Evolutionary conservation across 257 asterid genomes (phyloP), one percentile per base, ranked within the genome.

Genomic region (Dorcoceras hygrometricum): DNA sequence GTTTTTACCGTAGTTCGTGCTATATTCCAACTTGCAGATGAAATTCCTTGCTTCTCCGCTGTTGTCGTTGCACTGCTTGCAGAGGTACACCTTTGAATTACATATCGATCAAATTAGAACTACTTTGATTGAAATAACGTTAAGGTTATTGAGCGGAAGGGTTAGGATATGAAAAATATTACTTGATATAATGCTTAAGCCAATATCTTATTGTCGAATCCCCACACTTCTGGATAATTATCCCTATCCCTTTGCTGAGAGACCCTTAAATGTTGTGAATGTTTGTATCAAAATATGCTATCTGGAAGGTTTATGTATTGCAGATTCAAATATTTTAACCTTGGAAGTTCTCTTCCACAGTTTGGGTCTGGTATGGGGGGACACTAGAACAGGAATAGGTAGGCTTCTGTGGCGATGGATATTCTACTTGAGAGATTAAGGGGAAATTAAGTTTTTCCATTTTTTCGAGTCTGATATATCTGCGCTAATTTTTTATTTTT

Each of bases 51-150:
- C 89, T 88, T 94, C 46, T 90, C 99, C 59, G 97, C 99, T 20
- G 96, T 94, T 77, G 96, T 94, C 74, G 99, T 94, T 75, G 99
- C 99, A 75, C 86, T 94, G 56, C 99, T 90, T 58, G 90, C 97
- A 7, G 99, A 94, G 88, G 99, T 94, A 84, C 59, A 25, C 65
- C 43, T 57, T 73, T 23, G 36, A 34, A 24, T 20, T 23, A 8
- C 60, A 4, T 46, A 11, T 66, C 36, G 56, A 39, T 6, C 66
- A 65, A 23, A 61, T 20, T 56, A 22, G 34, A 24, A 4, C 46
- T 56, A 6, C 18, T 51, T 59, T 62, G 36, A 66, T 57, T 34
- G 4, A 5, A 59, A 54, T 36, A 23, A 61, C 22, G 57, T 34
- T 31, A 68, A 55, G 23, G 32, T 36, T 67, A 59, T 43, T 24